Evolutionary conservation across 176 grass and related monocot genomes (phyloP).

Genomic region (Bonia amplexicaulis): DNA sequence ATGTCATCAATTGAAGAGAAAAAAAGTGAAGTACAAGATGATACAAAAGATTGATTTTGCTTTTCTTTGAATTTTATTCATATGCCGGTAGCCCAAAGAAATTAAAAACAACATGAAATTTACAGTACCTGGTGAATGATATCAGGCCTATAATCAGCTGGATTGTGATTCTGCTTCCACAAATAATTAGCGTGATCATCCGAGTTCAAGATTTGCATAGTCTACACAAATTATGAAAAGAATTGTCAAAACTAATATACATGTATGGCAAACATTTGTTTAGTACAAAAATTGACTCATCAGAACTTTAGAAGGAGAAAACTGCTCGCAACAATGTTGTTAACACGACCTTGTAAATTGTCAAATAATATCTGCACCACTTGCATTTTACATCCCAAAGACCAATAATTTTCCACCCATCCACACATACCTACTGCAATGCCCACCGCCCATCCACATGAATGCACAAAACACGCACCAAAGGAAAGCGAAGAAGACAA

Average conservation of each 20-base stretch:
- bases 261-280: neutral
- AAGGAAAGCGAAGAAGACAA: neutral
- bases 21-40: neutral
- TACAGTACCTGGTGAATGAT: conserved; percentile 88
- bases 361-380: neutral
- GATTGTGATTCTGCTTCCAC: conserved; percentile 78
- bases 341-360: too few species aligned
- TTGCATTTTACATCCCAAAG: neutral
- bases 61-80: neutral
- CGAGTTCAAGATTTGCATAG: conserved; percentile 90
- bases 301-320: neutral
- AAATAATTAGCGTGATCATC: conserved; percentile 92
- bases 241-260: conserved; percentile 11
- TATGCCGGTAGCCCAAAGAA: neutral
- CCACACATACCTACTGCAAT: neutral
- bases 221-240: conserved; percentile 36
- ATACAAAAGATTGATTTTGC: neutral
- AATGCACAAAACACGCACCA: neutral
- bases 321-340: too few species aligned
- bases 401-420: neutral
- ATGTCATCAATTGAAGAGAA: neutral
- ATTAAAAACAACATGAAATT: neutral
- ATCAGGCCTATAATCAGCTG: conserved; percentile 91
- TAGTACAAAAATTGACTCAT: neutral
- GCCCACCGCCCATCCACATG: neutral